Percentiles rank a stretch among this genome's conserved stretches.
Conservation (phyloP, 1,284 basidiomycete species). For the Trichosporon ovoides region DNA sequence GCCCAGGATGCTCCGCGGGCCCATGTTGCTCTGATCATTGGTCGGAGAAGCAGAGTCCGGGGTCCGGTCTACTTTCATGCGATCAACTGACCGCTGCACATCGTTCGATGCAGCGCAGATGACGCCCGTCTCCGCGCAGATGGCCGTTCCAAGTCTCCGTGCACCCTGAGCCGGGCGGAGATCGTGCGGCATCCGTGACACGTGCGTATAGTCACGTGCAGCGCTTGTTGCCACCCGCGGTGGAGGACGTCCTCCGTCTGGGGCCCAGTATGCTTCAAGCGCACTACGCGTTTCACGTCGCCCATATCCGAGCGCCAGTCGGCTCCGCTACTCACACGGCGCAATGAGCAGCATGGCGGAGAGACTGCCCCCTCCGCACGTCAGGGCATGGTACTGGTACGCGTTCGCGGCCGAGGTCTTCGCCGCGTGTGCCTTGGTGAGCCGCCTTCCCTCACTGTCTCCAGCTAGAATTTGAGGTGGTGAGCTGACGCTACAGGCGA, state of each 20-base stretch:
- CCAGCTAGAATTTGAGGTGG: neutral
- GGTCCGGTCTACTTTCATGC: neutral
- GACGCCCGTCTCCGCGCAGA: neutral
- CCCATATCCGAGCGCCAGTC: neutral
- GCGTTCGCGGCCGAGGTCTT: conserved; percentile 47
- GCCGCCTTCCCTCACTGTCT: conserved; percentile 5
- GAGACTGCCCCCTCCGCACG: conserved; percentile 20
- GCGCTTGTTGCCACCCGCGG: neutral
- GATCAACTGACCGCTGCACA: neutral
- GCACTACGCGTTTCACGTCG: neutral
- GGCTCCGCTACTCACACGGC: no score
- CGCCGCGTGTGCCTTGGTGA: conserved; percentile 38
- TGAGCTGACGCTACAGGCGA: conserved; percentile 26
- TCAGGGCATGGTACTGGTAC: conserved; percentile 45
- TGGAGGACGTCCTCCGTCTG: neutral
- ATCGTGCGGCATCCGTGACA: neutral
- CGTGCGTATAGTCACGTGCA: neutral
- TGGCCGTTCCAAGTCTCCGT: neutral
- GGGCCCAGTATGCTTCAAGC: neutral
- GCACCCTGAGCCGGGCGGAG: neutral
- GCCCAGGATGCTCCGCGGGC: neutral
- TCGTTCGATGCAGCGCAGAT: conserved; percentile 1
- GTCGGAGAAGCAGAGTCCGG: neutral
- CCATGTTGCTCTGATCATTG: neutral
- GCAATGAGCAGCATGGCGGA: conserved; percentile 7